Conservation (phyloP, 108 stramenopile species). For the Nannochloropsis gaditana region DNA sequence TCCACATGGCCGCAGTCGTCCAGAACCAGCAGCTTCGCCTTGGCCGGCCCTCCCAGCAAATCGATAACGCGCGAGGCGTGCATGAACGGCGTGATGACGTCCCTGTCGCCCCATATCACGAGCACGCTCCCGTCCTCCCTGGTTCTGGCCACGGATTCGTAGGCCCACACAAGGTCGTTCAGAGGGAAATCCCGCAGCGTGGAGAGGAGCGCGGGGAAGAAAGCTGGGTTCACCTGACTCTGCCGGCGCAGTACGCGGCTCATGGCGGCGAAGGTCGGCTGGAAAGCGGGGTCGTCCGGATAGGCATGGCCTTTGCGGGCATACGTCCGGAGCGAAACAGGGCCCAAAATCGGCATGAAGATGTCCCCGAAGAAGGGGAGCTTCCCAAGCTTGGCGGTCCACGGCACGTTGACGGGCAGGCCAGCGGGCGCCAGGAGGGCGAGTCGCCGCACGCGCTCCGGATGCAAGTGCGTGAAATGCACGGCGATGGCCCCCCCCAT, state of each 20-base stretch:
- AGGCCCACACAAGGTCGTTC: not conserved
- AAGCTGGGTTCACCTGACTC: not conserved
- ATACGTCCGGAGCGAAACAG: not conserved
- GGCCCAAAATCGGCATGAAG: not conserved
- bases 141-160: not conserved
- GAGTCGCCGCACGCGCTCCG: not conserved
- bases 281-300: not conserved
- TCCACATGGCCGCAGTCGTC: not conserved
- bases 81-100: not conserved
- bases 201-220: not conserved
- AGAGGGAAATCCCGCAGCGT: not conserved
- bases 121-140: not conserved
- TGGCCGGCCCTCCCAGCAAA: not conserved
- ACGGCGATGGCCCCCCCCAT: slow-evolving; percentile 7
- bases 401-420: not conserved
- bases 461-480: not conserved
- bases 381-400: not conserved
- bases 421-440: not conserved
- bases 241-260: not conserved
- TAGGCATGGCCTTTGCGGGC: not conserved
- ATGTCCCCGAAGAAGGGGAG: not conserved
- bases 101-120: not conserved
- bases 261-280: not conserved
- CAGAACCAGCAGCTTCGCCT: not conserved
- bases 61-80: not conserved